phyloP scores from a whole-genome alignment of 108 stramenopile species.

The Bacterosira constricta region DNA sequence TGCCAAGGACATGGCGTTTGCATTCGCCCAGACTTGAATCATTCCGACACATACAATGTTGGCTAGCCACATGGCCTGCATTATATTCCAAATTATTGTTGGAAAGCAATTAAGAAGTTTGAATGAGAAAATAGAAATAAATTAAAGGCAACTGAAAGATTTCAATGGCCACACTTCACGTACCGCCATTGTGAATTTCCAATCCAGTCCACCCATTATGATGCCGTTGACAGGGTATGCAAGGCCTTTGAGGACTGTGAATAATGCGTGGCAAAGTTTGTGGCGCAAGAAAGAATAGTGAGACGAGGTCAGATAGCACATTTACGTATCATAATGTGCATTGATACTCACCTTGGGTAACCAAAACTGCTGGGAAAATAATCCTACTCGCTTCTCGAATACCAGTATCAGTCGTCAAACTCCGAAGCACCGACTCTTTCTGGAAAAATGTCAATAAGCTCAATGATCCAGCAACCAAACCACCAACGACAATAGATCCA shows the following conservation, averaged over 20 bases:
- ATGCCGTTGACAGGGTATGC: slow-evolving; percentile 94
- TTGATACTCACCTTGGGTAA: slow-evolving; percentile 75
- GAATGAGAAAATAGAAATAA: not conserved
- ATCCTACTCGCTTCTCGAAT: slow-evolving; percentile 69
- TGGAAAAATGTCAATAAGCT: slow-evolving; percentile 80
- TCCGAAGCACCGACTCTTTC: slow-evolving; percentile 65
- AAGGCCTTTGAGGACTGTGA: slow-evolving; percentile 67
- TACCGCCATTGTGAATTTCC: slow-evolving; percentile 78
- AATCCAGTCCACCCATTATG: slow-evolving; percentile 94
- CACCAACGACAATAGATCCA: slow-evolving; percentile 74
- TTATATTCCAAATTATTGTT: not conserved
- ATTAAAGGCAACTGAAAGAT: not conserved
- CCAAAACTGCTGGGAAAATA: slow-evolving; percentile 85
- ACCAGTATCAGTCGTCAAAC: slow-evolving; percentile 79
- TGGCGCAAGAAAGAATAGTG: not conserved
- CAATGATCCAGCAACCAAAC: slow-evolving; percentile 60
- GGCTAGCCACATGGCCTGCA: slow-evolving; percentile 86
- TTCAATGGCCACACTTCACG: not conserved
- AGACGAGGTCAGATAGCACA: no score
- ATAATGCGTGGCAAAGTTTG: no score
- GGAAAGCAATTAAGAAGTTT: not conserved
- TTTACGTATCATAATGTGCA: no score
- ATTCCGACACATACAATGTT: slow-evolving; percentile 80
- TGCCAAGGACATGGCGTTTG: slow-evolving; percentile 46
- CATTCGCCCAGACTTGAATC: slow-evolving; percentile 54